Conservation (phyloP, 73 alveolate genomes). For the Uronychia binucleata region DNA sequence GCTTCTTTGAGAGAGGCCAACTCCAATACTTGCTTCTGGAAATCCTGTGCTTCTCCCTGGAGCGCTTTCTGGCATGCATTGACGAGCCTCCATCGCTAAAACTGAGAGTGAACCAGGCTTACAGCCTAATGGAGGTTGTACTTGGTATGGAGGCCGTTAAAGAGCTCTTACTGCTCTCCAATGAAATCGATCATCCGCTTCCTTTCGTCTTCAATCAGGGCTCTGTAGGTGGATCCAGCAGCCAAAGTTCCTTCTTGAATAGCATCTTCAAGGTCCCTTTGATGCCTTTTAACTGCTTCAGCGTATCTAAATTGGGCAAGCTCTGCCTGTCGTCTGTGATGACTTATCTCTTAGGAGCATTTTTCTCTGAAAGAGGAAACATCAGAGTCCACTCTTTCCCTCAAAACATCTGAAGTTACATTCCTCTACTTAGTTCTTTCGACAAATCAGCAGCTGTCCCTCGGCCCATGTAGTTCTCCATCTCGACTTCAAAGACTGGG, state of each 20-base stretch:
- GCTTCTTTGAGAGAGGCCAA: background rate
- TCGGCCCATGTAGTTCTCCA: background rate
- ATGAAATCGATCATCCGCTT: background rate
- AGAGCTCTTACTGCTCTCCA: background rate
- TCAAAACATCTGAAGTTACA: background rate
- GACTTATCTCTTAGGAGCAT: background rate
- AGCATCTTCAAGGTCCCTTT: background rate
- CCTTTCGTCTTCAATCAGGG: background rate
- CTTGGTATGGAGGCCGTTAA: background rate
- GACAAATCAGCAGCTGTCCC: background rate
- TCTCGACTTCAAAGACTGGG: background rate
- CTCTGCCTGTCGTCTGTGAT: background rate
- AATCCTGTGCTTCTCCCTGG: background rate
- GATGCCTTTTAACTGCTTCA: background rate
- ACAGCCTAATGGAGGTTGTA: background rate
- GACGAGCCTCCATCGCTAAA: background rate
- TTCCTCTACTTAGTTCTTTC: background rate
- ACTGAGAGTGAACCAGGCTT: background rate
- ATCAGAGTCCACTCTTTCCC: background rate
- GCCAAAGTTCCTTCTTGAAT: background rate
- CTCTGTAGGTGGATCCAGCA: background rate
- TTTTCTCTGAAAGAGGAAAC: background rate
- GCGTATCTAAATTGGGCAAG: background rate
- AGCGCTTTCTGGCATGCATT: background rate
- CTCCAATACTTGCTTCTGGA: background rate